Percentiles rank a stretch among this genome's conserved stretches.
phyloP scores from a whole-genome alignment of 1,139 yeast species.

The Yamadazyma mexicana region DNA sequence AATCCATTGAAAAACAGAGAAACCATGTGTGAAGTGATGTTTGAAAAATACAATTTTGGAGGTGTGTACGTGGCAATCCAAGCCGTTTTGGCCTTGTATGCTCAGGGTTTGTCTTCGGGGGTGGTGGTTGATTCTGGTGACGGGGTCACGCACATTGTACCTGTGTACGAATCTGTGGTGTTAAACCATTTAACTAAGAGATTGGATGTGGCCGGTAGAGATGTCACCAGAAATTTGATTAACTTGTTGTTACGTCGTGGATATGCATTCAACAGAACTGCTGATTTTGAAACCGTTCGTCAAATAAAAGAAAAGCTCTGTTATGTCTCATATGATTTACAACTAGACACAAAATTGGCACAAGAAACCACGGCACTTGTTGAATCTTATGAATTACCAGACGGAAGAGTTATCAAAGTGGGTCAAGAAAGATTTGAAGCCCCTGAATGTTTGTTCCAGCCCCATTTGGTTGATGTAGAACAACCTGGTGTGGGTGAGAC shows the following conservation, averaged over 20 bases:
- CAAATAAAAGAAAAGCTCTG: constrained; percentile 96
- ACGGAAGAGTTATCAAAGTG: constrained; percentile 89
- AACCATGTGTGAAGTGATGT: constrained; percentile 95
- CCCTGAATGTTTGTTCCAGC: constrained; percentile 97
- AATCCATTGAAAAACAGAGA: constrained; percentile 93
- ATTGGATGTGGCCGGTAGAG: constrained; percentile 97
- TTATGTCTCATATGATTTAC: constrained; percentile 92
- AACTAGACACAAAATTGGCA: constrained; percentile 81
- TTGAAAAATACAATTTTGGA: constrained; percentile 91
- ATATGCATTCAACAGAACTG: constrained; percentile 96
- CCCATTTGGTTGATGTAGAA: constrained; percentile 93
- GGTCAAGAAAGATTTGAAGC: constrained; percentile 98
- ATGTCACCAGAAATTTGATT: constrained; percentile 91
- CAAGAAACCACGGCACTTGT: constrained; percentile 93
- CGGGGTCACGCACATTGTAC: constrained; percentile 92
- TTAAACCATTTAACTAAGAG: constrained; percentile 90
- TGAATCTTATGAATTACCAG: constrained; percentile 90
- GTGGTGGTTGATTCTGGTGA: constrained; percentile 97
- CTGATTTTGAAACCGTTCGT: constrained; percentile 97
- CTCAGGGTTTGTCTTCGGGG: constrained; percentile 95
- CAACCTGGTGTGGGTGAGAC: constrained; percentile 97
- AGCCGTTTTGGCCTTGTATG: constrained; percentile 94
- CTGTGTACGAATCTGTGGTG: constrained; percentile 95
- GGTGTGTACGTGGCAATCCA: constrained; percentile 98
- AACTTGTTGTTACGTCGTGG: constrained; percentile 91